A percentile compares a stretch with the other conserved stretches of the same genome.
phyloP scores from a whole-genome alignment of 1,284 basidiomycete species.

The Caloboletus inedulis region DNA sequence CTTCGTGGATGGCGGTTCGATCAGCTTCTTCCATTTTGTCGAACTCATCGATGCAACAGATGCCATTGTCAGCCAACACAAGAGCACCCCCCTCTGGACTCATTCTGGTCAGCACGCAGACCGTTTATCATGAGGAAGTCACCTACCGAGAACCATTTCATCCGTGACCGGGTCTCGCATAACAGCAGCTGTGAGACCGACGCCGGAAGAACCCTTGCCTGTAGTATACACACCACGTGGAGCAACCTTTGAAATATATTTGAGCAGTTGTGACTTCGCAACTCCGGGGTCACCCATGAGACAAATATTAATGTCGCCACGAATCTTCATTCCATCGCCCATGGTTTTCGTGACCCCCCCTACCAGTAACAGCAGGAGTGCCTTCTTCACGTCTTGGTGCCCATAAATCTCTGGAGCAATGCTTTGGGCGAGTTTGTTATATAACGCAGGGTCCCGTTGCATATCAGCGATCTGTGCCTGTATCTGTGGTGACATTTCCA shows the following conservation, averaged over 20 bases:
- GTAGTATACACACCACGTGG: conserved; percentile 98
- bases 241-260: conserved; percentile 98
- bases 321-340: conserved; percentile 98
- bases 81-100: conserved; percentile 94
- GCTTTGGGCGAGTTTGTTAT: conserved; percentile 79
- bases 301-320: conserved; percentile 97
- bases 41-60: conserved; percentile 99
- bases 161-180: conserved; percentile 99
- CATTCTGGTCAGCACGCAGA: conserved; percentile 7
- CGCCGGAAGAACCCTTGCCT: conserved; percentile 96
- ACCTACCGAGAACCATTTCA: conserved; percentile 96
- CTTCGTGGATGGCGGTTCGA: conserved; percentile 98
- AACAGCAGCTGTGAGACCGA: conserved; percentile 97
- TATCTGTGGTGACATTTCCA: conserved; percentile 90
- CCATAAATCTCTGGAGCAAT: conserved; percentile 99
- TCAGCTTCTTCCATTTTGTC: conserved; percentile 99
- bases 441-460: conserved; percentile 75
- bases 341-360: conserved; percentile 95
- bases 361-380: conserved; percentile 88
- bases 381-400: conserved; percentile 97
- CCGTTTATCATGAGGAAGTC: neutral
- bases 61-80: conserved; percentile 98
- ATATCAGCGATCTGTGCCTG: conserved; percentile 69
- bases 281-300: conserved; percentile 99
- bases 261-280: conserved; percentile 96